Conservation (phyloP, 2,329 filamentous ascomycete species). For the Amesomyces nigricolor region DNA sequence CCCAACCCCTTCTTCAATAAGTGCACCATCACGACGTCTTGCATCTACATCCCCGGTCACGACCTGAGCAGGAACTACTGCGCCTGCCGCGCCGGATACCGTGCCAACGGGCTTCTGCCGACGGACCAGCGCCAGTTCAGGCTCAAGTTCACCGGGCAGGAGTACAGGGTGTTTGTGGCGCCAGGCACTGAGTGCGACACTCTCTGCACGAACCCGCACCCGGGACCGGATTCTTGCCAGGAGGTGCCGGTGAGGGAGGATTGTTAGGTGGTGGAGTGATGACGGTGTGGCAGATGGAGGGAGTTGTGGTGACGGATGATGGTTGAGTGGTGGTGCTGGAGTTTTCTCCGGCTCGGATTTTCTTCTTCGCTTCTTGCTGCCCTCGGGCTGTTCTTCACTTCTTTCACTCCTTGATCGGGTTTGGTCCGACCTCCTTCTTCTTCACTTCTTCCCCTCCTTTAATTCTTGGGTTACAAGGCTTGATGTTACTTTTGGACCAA, state of each 20-base stretch:
- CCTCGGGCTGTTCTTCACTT: neutral
- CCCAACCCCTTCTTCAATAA: conserved; percentile 22
- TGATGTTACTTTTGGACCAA: too few species aligned
- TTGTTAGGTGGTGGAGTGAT: neutral
- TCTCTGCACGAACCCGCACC: conserved; percentile 16
- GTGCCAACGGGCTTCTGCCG: conserved; percentile 12
- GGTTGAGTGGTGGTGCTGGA: neutral
- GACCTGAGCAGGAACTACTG: conserved; percentile 11
- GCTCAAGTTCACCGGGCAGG: conserved; percentile 16
- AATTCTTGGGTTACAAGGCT: too few species aligned
- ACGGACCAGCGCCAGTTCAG: conserved; percentile 20
- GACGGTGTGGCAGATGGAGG: neutral
- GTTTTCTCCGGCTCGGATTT: neutral
- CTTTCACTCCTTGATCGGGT: conserved; percentile 1
- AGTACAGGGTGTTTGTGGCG: conserved; percentile 20
- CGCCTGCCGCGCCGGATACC: conserved; percentile 20
- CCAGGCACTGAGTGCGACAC: conserved; percentile 18
- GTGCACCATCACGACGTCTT: conserved; percentile 22
- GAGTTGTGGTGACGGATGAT: neutral
- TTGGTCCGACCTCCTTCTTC: neutral
- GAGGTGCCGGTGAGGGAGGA: conserved; percentile 19
- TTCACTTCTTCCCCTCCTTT: neutral
- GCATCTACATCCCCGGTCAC: conserved; percentile 11
- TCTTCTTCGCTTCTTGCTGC: neutral
- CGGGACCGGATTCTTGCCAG: conserved; percentile 16